A percentile compares a stretch with the other conserved stretches of the same genome.
These are phyloP conservation scores for Micractinium conductrix DNA, from an alignment of 139 green algal genomes.

Conservation along the genomic window DNA sequence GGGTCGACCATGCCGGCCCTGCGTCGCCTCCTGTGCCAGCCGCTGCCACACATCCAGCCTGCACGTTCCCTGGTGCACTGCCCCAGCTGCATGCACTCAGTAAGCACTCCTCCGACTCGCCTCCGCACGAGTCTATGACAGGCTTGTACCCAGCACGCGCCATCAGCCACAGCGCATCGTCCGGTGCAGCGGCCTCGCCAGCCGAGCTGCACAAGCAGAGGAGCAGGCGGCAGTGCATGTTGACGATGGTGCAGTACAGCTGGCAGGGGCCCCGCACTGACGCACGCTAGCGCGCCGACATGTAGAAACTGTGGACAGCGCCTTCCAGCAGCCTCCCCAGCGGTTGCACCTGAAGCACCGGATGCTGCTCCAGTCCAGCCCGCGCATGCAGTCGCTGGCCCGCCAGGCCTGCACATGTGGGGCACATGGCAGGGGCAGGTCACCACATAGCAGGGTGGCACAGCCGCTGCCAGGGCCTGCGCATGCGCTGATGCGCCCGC, in stretches of 20 bases:
- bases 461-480: not conserved
- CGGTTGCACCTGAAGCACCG: slow-evolving; percentile 56
- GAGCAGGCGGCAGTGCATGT: not conserved
- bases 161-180: slow-evolving; percentile 76
- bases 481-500: not conserved
- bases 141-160: slow-evolving; percentile 74
- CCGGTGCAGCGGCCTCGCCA: slow-evolving; percentile 70
- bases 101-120: not conserved
- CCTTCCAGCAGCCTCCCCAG: not conserved
- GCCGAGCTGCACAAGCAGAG: slow-evolving; percentile 47
- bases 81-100: not conserved
- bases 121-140: slow-evolving; percentile 92
- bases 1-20: not conserved
- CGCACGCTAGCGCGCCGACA: not conserved
- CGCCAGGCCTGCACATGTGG: slow-evolving; percentile 64
- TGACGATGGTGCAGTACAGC: not conserved
- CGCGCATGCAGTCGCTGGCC: slow-evolving; percentile 59
- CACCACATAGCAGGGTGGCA: not conserved
- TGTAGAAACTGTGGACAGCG: not conserved
- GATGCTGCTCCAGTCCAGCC: slow-evolving; percentile 55
- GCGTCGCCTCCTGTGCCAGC: too few species aligned
- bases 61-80: too few species aligned
- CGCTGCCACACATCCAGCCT: too few species aligned
- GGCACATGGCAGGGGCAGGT: not conserved
- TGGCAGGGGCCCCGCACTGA: not conserved